Evolutionary conservation across 176 grass and related monocot species (phyloP).

Genomic region (Oryza brachyantha): DNA sequence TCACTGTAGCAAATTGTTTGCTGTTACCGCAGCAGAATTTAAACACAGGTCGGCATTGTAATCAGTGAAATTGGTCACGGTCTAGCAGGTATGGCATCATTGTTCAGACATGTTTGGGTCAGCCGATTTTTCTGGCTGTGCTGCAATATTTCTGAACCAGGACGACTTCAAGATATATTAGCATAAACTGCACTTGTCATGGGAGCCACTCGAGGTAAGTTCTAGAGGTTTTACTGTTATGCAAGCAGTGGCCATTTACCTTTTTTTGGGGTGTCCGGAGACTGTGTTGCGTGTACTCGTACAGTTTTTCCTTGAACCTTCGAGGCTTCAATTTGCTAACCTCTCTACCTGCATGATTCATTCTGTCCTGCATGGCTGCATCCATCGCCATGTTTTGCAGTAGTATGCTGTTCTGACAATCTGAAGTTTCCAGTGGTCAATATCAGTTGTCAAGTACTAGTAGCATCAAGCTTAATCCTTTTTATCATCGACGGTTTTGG

Average conservation of each 20-base stretch:
- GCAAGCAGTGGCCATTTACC: background rate
- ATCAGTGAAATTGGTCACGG: slow-evolving; percentile 23
- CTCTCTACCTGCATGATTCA: background rate
- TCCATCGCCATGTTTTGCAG: slow-evolving; percentile 6
- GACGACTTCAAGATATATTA: background rate
- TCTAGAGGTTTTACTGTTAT: slow-evolving; percentile 15
- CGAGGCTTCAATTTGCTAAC: background rate
- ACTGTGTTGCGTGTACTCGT: too few relatives aligned
- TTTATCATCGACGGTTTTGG: slow-evolving; percentile 31
- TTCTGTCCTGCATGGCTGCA: background rate
- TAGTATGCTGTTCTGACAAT: background rate
- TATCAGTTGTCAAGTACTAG: slow-evolving; percentile 27
- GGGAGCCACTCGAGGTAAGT: background rate
- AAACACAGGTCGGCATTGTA: background rate
- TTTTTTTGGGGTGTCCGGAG: background rate
- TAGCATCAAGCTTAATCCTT: slow-evolving; percentile 17
- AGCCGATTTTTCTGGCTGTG: background rate
- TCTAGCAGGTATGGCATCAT: background rate
- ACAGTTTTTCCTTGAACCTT: slow-evolving; percentile 35
- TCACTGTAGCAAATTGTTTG: slow-evolving; percentile 26
- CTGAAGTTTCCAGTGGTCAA: slow-evolving; percentile 17
- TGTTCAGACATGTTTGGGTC: slow-evolving; percentile 20
- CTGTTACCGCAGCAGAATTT: slow-evolving; percentile 24
- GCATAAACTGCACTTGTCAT: background rate
- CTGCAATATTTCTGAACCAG: background rate